phyloP scores from a whole-genome alignment of 164 flowering plant genomes.

The Houttuynia cordata region DNA sequence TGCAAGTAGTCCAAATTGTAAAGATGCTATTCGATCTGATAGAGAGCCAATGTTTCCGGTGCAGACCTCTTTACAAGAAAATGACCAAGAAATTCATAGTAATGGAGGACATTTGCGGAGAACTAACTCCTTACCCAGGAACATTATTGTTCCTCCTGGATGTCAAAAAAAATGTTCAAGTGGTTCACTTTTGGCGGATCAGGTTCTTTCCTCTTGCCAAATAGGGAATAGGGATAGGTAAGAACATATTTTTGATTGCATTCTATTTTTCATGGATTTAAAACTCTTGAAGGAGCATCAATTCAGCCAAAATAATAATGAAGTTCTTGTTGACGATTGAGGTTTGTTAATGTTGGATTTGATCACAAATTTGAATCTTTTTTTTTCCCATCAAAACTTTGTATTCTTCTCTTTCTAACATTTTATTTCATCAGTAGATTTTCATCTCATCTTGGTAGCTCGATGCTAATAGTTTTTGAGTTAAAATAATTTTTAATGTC shows the following conservation, averaged over 20 bases:
- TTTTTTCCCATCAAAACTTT: no score
- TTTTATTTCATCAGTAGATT: no score
- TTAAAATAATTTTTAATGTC: no score
- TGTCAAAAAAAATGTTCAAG: slow-evolving; percentile 31
- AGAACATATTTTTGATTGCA: not conserved
- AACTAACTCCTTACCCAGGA: slow-evolving; percentile 27
- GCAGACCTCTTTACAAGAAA: slow-evolving; percentile 14
- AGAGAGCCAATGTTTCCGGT: slow-evolving; percentile 19
- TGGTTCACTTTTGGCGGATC: slow-evolving; percentile 63
- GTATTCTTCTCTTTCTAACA: no score
- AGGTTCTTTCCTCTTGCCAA: slow-evolving; percentile 33
- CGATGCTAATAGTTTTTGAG: no score
- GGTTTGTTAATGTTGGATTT: no score
- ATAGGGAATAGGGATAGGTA: slow-evolving; percentile 65
- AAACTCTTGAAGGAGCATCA: no score
- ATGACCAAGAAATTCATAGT: slow-evolving; percentile 21
- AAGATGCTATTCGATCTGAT: slow-evolving; percentile 22
- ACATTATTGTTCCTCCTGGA: slow-evolving; percentile 19
- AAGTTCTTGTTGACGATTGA: no score
- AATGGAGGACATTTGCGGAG: slow-evolving; percentile 34
- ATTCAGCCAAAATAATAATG: no score
- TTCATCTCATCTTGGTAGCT: no score
- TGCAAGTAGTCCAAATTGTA: slow-evolving; percentile 32
- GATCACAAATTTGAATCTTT: no score
- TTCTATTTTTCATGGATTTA: no score